These are phyloP conservation scores for Ceraceosorus guamensis DNA, from an alignment of 1,284 basidiomycete genomes.

Conservation along the genomic window DNA sequence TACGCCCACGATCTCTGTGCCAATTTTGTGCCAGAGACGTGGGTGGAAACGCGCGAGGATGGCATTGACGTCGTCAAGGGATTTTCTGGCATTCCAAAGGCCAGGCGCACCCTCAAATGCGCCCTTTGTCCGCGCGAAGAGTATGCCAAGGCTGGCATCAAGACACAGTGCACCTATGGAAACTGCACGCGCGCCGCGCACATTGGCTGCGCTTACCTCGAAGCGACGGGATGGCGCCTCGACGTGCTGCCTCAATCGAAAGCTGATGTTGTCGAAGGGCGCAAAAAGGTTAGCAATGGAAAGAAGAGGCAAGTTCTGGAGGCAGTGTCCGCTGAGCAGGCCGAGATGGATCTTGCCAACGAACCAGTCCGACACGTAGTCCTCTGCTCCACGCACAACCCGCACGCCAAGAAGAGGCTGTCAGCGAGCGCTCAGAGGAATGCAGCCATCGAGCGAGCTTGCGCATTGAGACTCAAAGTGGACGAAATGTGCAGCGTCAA, in stretches of 20 bases:
- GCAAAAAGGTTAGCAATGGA: constrained; percentile 2
- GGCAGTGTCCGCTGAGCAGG: constrained; percentile 7
- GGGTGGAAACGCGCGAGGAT: constrained; percentile 22
- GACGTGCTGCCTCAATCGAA: constrained; percentile 25
- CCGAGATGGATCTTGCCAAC: not conserved
- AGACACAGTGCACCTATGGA: constrained; percentile 86
- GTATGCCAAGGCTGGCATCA: constrained; percentile 71
- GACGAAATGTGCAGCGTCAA: constrained; percentile 24
- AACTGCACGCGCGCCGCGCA: constrained; percentile 90
- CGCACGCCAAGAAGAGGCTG: constrained; percentile 18
- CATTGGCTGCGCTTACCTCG: constrained; percentile 67
- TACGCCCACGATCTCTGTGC: constrained; percentile 46
- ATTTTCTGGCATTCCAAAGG: constrained; percentile 32
- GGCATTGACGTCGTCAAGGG: constrained; percentile 30
- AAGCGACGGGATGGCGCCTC: constrained; percentile 40
- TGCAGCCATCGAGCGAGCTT: constrained; percentile 20
- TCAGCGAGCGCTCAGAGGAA: constrained; percentile 21
- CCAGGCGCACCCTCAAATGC: constrained; percentile 60
- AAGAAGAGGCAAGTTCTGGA: not conserved
- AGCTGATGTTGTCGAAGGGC: constrained; percentile 37
- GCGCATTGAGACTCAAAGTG: constrained; percentile 16
- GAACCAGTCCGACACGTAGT: constrained; percentile 36
- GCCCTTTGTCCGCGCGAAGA: constrained; percentile 65
- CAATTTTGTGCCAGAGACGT: constrained; percentile 42
- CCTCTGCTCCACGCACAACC: constrained; percentile 44